A percentile compares a stretch with the other conserved stretches of the same genome.
These are phyloP conservation scores for Penicillium sp. DNA, from an alignment of 2,329 filamentous ascomycete species.

Conservation along the genomic window DNA sequence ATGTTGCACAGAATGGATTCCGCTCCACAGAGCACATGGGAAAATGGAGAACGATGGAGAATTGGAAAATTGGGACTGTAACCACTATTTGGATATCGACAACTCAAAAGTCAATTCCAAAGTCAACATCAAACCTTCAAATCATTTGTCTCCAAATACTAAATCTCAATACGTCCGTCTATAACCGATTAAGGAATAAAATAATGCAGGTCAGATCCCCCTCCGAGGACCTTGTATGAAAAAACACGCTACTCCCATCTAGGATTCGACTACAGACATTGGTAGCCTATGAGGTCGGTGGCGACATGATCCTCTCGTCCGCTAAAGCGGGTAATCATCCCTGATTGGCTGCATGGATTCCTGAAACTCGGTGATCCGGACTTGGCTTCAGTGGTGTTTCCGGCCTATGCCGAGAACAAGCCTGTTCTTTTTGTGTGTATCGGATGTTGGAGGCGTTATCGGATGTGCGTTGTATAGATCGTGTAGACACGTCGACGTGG, in stretches of 20 bases:
- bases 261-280: conserved; percentile 13
- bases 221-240: conserved; percentile 17
- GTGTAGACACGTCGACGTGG: neutral
- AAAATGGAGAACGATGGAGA: conserved; percentile 8
- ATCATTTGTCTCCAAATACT: neutral
- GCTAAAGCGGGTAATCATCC: conserved; percentile 12
- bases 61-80: neutral
- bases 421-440: neutral
- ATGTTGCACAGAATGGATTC: neutral
- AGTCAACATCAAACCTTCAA: neutral
- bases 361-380: conserved; percentile 32
- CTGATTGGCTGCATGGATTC: conserved; percentile 23
- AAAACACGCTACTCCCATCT: neutral
- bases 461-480: neutral
- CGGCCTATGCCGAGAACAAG: conserved; percentile 21
- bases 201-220: conserved; percentile 3
- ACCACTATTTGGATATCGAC: neutral
- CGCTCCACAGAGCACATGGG: conserved; percentile 10
- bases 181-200: neutral
- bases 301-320: conserved; percentile 24
- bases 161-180: neutral
- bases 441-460: conserved; percentile 1
- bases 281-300: conserved; percentile 31
- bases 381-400: conserved; percentile 22
- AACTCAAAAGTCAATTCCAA: conserved; percentile 3